Base-by-base conservation (phyloP, 2,329 filamentous ascomycete species). In the Bipolaris cookei region DNA sequence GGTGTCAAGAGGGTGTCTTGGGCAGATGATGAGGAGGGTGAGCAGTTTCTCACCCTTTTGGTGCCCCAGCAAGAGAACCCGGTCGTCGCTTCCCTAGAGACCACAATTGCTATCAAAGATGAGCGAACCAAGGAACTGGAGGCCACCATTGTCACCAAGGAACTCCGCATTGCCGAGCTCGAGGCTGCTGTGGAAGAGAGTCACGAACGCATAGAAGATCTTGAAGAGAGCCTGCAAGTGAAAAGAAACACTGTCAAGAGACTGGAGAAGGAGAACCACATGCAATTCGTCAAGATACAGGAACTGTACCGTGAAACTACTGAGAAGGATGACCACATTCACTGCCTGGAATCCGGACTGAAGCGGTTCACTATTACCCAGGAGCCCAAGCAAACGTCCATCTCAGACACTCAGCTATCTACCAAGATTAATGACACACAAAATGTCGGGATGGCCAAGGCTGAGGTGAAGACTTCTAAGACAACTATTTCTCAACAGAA, bases 1-100 rank as follows among this genome's bases (percentile, higher is more conserved):
- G 18, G 4, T 4, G 35, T 28, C 5, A 63, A 58, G 41, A 64
- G 59, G 52, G 42, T 49, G 16, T 28, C 57, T 25, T 67, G 64
- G 66, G 61, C 60, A 4, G 65, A 67, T 16, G 62, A 59, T 32
- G 66, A 67, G n/a, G 61, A 65, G 0, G 68, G 68, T 16, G 59
- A 63, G 3, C 56, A 56, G 1, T 62, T 65, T 37, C 8, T 51
- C 46, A 37, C 58, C 4, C 54, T 61, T 16, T 56, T 45, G 34
- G 14, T 32, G 10, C 30, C 30, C 13, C n/a, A 52, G 6, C 1
- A 13, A 6, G 32, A 46, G 0, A 28, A 44, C 7, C 34, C 53
- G 1, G 35, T 13, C n/a, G 32, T 48, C 1, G 20, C 49, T 3
- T 20, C 43, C 0, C 47, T 59, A 8, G 47, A 63, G 45, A 39